Evolutionary conservation across 2,329 filamentous ascomycete species (phyloP).

Genomic region (Lomentospora prolificans): DNA sequence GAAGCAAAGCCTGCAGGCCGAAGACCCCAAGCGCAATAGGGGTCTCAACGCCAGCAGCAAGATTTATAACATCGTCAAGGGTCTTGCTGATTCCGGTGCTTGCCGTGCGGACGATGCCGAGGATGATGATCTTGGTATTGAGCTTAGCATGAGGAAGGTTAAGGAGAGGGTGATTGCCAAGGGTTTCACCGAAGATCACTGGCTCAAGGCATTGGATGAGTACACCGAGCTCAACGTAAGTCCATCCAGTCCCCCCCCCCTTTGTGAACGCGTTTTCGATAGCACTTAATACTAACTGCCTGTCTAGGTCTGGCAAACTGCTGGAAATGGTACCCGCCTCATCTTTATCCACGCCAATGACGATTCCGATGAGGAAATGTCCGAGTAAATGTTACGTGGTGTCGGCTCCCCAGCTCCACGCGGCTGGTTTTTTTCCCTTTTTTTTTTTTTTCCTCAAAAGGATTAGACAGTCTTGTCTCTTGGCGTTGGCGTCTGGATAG

Average conservation of each 20-base stretch:
- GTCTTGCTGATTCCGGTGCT: constrained; percentile 75
- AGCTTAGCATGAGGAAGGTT: constrained; percentile 80
- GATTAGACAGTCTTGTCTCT: not conserved
- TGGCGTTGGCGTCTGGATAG: not conserved
- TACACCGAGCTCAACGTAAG: constrained; percentile 85
- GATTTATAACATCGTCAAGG: constrained; percentile 91
- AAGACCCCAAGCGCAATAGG: constrained; percentile 54
- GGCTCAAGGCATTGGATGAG: constrained; percentile 76
- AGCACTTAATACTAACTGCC: constrained; percentile 32
- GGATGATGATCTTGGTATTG: constrained; percentile 47
- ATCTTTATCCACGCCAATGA: constrained; percentile 57
- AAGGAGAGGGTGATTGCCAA: constrained; percentile 88
- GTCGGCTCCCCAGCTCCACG: too few species aligned
- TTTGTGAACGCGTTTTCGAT: not conserved
- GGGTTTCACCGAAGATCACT: constrained; percentile 93
- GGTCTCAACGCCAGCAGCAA: constrained; percentile 75
- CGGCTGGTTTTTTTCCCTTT: too few species aligned
- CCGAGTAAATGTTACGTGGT: constrained; percentile 18
- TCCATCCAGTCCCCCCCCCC: constrained; percentile 19
- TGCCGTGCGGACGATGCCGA: constrained; percentile 61
- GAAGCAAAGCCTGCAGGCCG: constrained; percentile 79
- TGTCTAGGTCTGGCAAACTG: constrained; percentile 66
- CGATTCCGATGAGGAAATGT: constrained; percentile 35
- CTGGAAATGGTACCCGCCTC: constrained; percentile 58
- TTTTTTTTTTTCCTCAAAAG: not conserved